Percentiles rank a stretch among this genome's conserved stretches.
phyloP scores from a whole-genome alignment of 805 yeast genomes.

The Metschnikowia cerradonensis region DNA sequence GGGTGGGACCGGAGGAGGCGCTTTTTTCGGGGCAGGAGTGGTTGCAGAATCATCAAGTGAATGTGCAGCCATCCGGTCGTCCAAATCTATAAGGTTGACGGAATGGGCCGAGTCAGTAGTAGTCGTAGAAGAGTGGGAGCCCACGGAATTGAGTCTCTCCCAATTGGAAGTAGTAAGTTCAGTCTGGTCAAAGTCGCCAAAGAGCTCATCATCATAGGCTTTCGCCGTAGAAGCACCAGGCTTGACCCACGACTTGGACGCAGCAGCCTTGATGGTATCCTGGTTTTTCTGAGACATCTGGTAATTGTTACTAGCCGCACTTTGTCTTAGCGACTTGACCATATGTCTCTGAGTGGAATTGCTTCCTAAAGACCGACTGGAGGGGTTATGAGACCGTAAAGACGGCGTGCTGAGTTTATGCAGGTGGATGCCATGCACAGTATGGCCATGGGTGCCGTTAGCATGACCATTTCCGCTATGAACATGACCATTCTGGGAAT shows the following conservation, averaged over 20 bases:
- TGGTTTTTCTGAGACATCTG: constrained; percentile 19
- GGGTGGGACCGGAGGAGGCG: constrained; percentile 20
- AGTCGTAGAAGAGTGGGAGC: constrained; percentile 6
- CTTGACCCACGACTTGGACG: constrained; percentile 14
- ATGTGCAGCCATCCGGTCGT: constrained; percentile 38
- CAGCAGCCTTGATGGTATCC: constrained; percentile 17
- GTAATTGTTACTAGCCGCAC: constrained; percentile 3
- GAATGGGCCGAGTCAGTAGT: constrained; percentile 18
- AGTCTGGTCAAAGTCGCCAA: constrained; percentile 40
- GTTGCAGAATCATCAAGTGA: constrained; percentile 22
- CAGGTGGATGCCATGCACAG: constrained; percentile 5
- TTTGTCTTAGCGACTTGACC: constrained; percentile 19
- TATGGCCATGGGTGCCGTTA: neutral
- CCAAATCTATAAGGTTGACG: constrained; percentile 71
- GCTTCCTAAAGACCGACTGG: constrained; percentile 14
- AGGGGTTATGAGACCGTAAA: constrained; percentile 16
- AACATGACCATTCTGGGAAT: neutral
- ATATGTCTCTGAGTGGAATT: constrained; percentile 21
- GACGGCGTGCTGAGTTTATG: constrained; percentile 26
- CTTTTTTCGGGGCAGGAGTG: constrained; percentile 3
- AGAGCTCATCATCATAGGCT: constrained; percentile 21
- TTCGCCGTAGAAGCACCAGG: constrained; percentile 4
- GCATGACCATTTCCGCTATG: too few relatives aligned
- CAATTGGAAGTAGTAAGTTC: constrained; percentile 21
- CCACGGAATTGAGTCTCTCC: constrained; percentile 23